phyloP scores from a whole-genome alignment of 345 rosid genomes.

The Salix koriyanagi region DNA sequence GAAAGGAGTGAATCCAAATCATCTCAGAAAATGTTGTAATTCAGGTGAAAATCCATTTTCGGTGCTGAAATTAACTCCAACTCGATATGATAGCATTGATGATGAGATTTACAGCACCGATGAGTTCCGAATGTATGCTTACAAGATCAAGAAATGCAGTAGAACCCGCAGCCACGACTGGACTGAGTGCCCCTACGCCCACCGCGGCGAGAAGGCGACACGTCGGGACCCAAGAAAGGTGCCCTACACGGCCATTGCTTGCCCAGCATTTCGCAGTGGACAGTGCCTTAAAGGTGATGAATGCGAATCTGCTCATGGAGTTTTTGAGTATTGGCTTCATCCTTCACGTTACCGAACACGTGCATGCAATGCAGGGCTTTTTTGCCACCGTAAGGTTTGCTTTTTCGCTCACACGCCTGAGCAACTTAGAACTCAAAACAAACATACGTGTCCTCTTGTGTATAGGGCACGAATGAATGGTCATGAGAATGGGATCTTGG shows the following conservation, averaged over 20 bases:
- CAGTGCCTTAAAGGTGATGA: slow-evolving; percentile 14
- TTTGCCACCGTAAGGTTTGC: slow-evolving; percentile 28
- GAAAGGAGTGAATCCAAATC: slow-evolving; percentile 3
- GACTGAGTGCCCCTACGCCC: slow-evolving; percentile 33
- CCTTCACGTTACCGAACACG: slow-evolving; percentile 30
- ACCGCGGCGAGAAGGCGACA: slow-evolving; percentile 30
- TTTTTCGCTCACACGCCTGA: slow-evolving; percentile 27
- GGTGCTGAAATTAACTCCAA: slow-evolving; percentile 16
- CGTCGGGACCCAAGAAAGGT: slow-evolving; percentile 21
- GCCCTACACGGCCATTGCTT: slow-evolving; percentile 16
- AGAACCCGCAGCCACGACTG: slow-evolving; percentile 29
- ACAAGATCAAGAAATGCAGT: slow-evolving; percentile 24
- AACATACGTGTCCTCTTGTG: slow-evolving; percentile 18
- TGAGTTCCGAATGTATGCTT: slow-evolving; percentile 29
- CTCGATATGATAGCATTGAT: not conserved
- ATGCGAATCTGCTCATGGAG: slow-evolving; percentile 31
- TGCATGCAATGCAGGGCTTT: slow-evolving; percentile 24
- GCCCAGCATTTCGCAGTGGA: slow-evolving; percentile 22
- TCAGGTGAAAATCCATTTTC: slow-evolving; percentile 32
- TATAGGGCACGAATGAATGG: slow-evolving; percentile 14
- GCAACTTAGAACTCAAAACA: slow-evolving; percentile 17
- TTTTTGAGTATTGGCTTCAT: slow-evolving; percentile 33
- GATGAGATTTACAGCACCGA: slow-evolving; percentile 17
- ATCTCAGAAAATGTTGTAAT: slow-evolving; percentile 10
- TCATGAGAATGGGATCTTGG: slow-evolving; percentile 10